Evolutionary conservation across 805 yeast genomes (phyloP).

Genomic region (Lachancea quebecensis): DNA sequence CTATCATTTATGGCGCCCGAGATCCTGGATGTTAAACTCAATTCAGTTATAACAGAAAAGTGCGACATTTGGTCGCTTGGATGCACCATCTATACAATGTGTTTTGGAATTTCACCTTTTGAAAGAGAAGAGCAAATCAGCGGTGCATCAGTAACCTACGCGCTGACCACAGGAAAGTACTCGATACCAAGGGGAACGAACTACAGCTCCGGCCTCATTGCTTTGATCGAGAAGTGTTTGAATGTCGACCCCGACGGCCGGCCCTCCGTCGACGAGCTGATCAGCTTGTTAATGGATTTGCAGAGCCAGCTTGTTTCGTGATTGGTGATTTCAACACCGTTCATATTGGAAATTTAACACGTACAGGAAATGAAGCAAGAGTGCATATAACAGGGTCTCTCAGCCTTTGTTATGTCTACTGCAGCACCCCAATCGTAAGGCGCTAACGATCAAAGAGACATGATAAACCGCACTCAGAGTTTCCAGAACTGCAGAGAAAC

Average conservation of each 20-base stretch:
- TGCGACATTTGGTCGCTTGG: conserved; percentile 93
- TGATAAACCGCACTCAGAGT: conserved; percentile 18
- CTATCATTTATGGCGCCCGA: conserved; percentile 90
- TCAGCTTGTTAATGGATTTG: conserved; percentile 42
- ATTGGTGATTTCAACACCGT: background rate
- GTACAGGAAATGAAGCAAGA: background rate
- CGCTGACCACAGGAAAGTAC: conserved; percentile 65
- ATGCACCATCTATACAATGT: conserved; percentile 67
- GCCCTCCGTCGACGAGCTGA: conserved; percentile 56
- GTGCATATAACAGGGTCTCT: no score
- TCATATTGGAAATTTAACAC: background rate
- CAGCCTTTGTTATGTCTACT: no score
- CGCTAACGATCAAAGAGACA: background rate
- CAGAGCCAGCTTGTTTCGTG: conserved; percentile 4
- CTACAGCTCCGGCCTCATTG: conserved; percentile 51
- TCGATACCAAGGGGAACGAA: conserved; percentile 24
- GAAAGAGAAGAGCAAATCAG: conserved; percentile 72
- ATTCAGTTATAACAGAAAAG: conserved; percentile 47
- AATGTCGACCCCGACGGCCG: conserved; percentile 53
- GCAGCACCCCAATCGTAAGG: no score
- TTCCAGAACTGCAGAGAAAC: conserved; percentile 37
- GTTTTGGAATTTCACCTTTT: conserved; percentile 81
- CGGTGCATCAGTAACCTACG: conserved; percentile 76
- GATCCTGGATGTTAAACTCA: conserved; percentile 66
- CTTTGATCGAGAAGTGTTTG: conserved; percentile 54